Percentiles rank a stretch among this genome's conserved stretches.
Conservation (phyloP, 805 yeast genomes). For the Tanozyma kutaoensis region DNA sequence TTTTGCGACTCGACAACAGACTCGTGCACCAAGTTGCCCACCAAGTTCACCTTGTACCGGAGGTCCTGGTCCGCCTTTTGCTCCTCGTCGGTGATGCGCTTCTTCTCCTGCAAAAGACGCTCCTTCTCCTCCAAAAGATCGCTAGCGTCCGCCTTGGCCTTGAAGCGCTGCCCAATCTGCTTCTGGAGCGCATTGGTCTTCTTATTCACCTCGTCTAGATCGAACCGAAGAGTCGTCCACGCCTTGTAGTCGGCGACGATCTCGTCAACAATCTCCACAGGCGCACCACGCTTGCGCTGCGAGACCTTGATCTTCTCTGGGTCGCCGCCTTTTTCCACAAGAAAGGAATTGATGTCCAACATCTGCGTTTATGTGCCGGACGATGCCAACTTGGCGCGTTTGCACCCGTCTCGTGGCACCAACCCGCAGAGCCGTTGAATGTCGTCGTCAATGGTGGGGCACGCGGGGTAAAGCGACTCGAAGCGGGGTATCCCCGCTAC, state of each 20-base stretch:
- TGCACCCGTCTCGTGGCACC: too few species aligned
- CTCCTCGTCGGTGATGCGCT: constrained; percentile 51
- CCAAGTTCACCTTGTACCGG: constrained; percentile 69
- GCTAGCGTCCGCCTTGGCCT: constrained; percentile 88
- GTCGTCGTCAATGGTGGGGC: too few species aligned
- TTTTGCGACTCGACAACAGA: constrained; percentile 77
- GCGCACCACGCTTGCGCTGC: constrained; percentile 87
- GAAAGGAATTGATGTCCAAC: constrained; percentile 88
- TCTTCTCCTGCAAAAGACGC: constrained; percentile 55
- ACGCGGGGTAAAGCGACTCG: too few species aligned
- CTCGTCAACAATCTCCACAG: constrained; percentile 93
- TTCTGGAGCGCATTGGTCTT: constrained; percentile 80
- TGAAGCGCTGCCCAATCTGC: constrained; percentile 83
- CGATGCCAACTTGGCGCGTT: too few species aligned
- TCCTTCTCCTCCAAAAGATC: constrained; percentile 79
- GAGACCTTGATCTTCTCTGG: constrained; percentile 81
- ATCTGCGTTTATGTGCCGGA: too few species aligned
- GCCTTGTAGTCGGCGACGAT: constrained; percentile 81
- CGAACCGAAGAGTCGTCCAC: constrained; percentile 77
- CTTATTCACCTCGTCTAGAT: constrained; percentile 84
- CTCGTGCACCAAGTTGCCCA: constrained; percentile 92
- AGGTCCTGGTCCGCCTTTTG: constrained; percentile 67
- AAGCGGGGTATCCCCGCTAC: too few species aligned
- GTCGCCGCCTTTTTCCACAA: constrained; percentile 94
- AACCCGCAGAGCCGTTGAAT: too few species aligned